Evolutionary conservation across 306 rosid species (phyloP).

Genomic region (Fragaria ananassa): DNA sequence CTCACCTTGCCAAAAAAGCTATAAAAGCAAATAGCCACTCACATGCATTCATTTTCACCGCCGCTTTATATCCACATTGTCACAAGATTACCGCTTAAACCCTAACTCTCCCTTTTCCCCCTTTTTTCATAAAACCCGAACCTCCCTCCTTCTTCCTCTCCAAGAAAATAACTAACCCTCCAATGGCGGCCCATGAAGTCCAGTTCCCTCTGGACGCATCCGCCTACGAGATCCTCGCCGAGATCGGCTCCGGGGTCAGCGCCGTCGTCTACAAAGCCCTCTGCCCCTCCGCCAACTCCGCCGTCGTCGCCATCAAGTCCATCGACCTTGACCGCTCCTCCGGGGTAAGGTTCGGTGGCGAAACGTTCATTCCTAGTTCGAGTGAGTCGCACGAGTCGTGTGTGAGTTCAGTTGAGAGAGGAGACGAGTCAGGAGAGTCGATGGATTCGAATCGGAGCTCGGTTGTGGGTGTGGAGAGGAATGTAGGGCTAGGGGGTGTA

Average conservation of each 20-base stretch:
- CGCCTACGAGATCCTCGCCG: slow-evolving; percentile 35
- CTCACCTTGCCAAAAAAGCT: no score
- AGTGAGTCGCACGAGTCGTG: not conserved
- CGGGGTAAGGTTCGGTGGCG: slow-evolving; percentile 31
- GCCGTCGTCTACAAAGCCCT: slow-evolving; percentile 62
- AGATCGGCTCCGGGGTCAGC: slow-evolving; percentile 51
- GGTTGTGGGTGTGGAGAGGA: not conserved
- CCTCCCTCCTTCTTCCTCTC: not conserved
- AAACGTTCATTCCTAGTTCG: slow-evolving; percentile 6
- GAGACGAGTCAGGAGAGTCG: slow-evolving; percentile 7
- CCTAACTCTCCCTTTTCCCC: no score
- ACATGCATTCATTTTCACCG: no score
- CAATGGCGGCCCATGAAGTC: slow-evolving; percentile 10
- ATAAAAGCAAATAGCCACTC: no score
- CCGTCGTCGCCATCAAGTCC: slow-evolving; percentile 62
- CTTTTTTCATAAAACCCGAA: no score
- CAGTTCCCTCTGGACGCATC: slow-evolving; percentile 49
- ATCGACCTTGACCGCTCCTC: slow-evolving; percentile 51
- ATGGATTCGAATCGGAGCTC: slow-evolving; percentile 18
- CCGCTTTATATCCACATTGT: no score
- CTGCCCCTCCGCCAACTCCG: slow-evolving; percentile 43
- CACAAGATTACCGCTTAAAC: no score
- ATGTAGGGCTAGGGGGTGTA: not conserved
- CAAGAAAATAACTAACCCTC: not conserved
- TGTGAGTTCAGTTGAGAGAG: not conserved